These are phyloP conservation scores for Puccinellia tenuiflora DNA, from an alignment of 176 grass and related monocot species.

Conservation along the genomic window DNA sequence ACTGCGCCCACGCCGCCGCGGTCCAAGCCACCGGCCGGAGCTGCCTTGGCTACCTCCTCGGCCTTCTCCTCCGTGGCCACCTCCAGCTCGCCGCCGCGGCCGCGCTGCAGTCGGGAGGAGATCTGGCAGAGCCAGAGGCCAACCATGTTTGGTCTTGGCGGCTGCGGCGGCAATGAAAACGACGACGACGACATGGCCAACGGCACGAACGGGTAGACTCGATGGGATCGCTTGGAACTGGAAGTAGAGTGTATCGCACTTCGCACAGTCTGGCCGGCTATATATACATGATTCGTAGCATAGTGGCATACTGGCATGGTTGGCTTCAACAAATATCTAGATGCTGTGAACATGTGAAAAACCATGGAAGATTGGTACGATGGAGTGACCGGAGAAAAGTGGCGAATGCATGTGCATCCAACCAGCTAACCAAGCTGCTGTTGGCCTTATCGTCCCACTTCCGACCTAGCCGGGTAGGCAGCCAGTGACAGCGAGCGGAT, in stretches of 20 bases:
- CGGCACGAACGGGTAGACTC: neutral
- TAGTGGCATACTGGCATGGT: neutral
- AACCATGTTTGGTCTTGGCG: neutral
- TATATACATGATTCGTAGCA: neutral
- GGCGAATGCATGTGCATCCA: neutral
- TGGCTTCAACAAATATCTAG: neutral
- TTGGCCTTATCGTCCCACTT: neutral
- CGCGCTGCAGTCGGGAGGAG: constrained; percentile 13
- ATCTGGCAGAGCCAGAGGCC: constrained; percentile 28
- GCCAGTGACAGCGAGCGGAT: neutral
- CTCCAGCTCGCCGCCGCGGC: neutral
- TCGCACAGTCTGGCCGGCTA: neutral
- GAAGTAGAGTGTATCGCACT: neutral
- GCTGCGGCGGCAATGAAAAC: neutral
- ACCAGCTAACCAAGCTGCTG: neutral
- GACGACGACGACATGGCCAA: neutral
- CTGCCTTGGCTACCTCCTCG: neutral
- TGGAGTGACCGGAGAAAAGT: neutral
- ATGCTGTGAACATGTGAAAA: neutral
- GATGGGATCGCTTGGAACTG: neutral
- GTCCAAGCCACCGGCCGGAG: neutral
- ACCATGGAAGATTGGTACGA: neutral
- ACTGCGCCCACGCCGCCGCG: neutral
- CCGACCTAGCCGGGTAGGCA: neutral
- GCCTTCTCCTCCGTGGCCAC: neutral